phyloP scores from a whole-genome alignment of 495 filamentous ascomycete species.

The Aspergillus nidulans region DNA sequence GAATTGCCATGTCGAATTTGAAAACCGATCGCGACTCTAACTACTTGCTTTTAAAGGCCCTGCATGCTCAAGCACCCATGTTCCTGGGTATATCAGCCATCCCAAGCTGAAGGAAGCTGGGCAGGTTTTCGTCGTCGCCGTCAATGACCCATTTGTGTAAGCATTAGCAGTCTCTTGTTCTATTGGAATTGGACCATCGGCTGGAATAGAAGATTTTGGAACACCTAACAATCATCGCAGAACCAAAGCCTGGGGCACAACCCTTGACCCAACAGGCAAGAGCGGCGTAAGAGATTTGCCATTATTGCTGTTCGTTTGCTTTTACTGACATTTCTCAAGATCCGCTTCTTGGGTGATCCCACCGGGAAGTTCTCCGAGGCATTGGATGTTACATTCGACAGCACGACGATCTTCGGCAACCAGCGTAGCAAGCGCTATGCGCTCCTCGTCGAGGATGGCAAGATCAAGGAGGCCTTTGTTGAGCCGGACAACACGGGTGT shows the following conservation, averaged over 20 bases:
- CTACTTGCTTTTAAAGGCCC: conserved; percentile 45
- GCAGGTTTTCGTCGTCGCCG: conserved; percentile 77
- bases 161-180: conserved; percentile 21
- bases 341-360: conserved; percentile 92
- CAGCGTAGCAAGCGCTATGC: conserved; percentile 86
- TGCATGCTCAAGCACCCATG: conserved; percentile 71
- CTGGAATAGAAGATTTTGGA: background rate
- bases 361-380: conserved; percentile 77
- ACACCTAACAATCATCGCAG: conserved; percentile 34
- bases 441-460: conserved; percentile 71
- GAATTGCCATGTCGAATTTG: background rate
- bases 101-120: conserved; percentile 70
- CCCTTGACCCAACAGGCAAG: conserved; percentile 64
- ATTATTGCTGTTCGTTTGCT: background rate
- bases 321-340: conserved; percentile 28
- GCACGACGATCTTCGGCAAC: conserved; percentile 77
- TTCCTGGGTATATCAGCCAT: conserved; percentile 78
- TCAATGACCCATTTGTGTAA: conserved; percentile 96
- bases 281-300: conserved; percentile 61
- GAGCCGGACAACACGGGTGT: conserved; percentile 95
- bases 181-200: background rate
- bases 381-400: conserved; percentile 81
- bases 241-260: conserved; percentile 80
- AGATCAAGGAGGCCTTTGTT: conserved; percentile 68
- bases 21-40: conserved; percentile 2